Evolutionary conservation across 805 yeast genomes (phyloP), one percentile per base, ranked within the genome.

Genomic region (Candida tallmaniae): DNA sequence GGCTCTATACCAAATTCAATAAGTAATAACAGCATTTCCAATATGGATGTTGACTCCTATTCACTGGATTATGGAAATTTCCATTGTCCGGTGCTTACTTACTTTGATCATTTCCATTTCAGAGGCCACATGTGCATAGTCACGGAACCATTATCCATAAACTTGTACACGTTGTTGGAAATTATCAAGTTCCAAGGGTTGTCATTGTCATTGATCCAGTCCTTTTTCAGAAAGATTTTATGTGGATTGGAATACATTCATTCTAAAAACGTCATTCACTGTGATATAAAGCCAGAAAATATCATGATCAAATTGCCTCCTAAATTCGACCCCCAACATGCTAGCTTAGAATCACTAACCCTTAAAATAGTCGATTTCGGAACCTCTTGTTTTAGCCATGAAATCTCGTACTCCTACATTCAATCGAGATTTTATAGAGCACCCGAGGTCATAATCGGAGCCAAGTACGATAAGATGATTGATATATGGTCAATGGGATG

Each of bases 291-390:
- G 50, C 96, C 95, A 0, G 95, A 85, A 48, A 44, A 44, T 55
- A 64, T 87, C 23, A 76, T 85, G 79, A 56, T 83, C 4, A 51
- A 54, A 31, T 40, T 65, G 10, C 71, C 71, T 1, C 22, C 42
- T 17, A 31, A 24, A 27, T 41, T 24, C 24, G 27, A 19, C 23
- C 34, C 23, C 13, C 39, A 54, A 1, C 60, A 66, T 6, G 5
- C 31, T 12, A 26, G 27, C 9, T 42, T 38, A 13, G 63, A 73
- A 4, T 55, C 62, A 14, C 61, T 79, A 15, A 60, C 58, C 13
- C 65, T 85, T 31, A 85, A 83, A 47, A 68, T 87, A 21, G 83
- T 87, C 35, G 96, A 87, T 51, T 86, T 87, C 51, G 96, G 96
- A 0, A 70, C 83, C 0, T 76, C 85, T 0, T 73, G 83, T 43